phyloP scores from a whole-genome alignment of 2,329 filamentous ascomycete species.

The Periconia digitata region DNA sequence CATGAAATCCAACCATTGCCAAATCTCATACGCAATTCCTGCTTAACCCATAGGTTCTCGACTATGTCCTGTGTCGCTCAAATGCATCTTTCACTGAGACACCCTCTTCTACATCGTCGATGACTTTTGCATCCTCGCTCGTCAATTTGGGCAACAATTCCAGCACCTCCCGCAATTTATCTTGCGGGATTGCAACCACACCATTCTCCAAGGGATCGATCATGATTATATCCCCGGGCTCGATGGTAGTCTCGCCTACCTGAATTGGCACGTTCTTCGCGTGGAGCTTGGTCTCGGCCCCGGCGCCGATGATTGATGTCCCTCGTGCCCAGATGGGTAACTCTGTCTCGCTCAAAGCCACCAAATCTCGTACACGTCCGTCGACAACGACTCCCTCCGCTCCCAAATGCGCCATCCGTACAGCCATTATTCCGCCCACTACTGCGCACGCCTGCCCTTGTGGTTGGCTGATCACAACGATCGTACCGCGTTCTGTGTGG shows the following conservation, averaged over 20 bases:
- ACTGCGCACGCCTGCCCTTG: constrained; percentile 67
- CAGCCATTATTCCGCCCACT: constrained; percentile 75
- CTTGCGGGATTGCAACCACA: constrained; percentile 66
- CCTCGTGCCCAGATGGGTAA: constrained; percentile 63
- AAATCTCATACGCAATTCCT: too few relatives aligned
- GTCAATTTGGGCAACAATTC: constrained; percentile 55
- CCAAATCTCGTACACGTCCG: constrained; percentile 68
- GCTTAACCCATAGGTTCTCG: too few relatives aligned
- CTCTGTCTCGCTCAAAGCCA: constrained; percentile 57
- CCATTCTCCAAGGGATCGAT: constrained; percentile 68
- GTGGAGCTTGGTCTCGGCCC: constrained; percentile 59
- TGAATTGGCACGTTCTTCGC: constrained; percentile 48
- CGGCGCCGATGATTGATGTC: constrained; percentile 60
- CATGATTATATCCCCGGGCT: constrained; percentile 65
- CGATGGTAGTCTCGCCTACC: constrained; percentile 42
- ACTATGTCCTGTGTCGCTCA: constrained; percentile 50
- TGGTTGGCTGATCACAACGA: constrained; percentile 69
- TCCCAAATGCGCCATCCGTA: constrained; percentile 65
- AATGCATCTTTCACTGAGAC: constrained; percentile 68
- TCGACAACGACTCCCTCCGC: constrained; percentile 66
- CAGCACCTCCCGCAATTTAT: constrained; percentile 61
- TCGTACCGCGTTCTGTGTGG: constrained; percentile 58
- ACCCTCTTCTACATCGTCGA: constrained; percentile 63
- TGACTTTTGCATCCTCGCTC: constrained; percentile 46
- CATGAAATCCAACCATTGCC: too few relatives aligned